These are phyloP conservation scores for Penicillium flavigenum DNA, from an alignment of 495 filamentous ascomycete species.

Conservation along the genomic window DNA sequence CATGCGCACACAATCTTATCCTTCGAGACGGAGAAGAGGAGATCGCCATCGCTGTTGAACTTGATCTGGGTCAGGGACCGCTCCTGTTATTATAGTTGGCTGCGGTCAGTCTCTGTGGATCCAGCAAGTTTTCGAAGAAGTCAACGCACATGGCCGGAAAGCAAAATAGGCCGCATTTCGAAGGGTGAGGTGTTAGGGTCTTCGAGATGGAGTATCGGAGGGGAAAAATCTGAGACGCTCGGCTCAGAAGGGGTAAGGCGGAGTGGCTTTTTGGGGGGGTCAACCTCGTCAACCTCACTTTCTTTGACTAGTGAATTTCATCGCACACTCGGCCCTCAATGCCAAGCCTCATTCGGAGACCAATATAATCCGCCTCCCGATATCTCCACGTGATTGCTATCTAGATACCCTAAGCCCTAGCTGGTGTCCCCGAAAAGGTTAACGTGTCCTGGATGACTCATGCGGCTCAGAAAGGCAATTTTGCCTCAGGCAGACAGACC, in stretches of 20 bases:
- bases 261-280: slow-evolving; percentile 43
- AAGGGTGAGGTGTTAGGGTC: slow-evolving; percentile 16
- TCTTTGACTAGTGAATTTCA: slow-evolving; percentile 48
- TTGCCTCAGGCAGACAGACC: slow-evolving; percentile 15
- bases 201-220: slow-evolving; percentile 23
- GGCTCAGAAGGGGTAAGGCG: slow-evolving; percentile 30
- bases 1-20: slow-evolving; percentile 95
- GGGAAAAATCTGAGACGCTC: slow-evolving; percentile 19
- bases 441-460: slow-evolving; percentile 6
- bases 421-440: background rate
- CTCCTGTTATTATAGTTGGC: slow-evolving; percentile 54
- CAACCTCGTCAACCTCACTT: slow-evolving; percentile 41
- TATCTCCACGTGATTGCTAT: slow-evolving; percentile 36
- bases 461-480: slow-evolving; percentile 2
- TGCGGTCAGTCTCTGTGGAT: slow-evolving; percentile 29
- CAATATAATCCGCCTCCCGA: slow-evolving; percentile 20
- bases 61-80: slow-evolving; percentile 98
- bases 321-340: slow-evolving; percentile 46
- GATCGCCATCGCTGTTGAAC: slow-evolving; percentile 94
- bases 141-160: slow-evolving; percentile 80
- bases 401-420: slow-evolving; percentile 29
- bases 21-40: slow-evolving; percentile 96
- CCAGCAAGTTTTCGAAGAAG: slow-evolving; percentile 18
- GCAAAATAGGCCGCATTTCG: slow-evolving; percentile 89
- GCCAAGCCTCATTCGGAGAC: slow-evolving; percentile 38